These are phyloP conservation scores for Dryadomyces sulphureus DNA, from an alignment of 2,329 filamentous ascomycete species.

Conservation along the genomic window DNA sequence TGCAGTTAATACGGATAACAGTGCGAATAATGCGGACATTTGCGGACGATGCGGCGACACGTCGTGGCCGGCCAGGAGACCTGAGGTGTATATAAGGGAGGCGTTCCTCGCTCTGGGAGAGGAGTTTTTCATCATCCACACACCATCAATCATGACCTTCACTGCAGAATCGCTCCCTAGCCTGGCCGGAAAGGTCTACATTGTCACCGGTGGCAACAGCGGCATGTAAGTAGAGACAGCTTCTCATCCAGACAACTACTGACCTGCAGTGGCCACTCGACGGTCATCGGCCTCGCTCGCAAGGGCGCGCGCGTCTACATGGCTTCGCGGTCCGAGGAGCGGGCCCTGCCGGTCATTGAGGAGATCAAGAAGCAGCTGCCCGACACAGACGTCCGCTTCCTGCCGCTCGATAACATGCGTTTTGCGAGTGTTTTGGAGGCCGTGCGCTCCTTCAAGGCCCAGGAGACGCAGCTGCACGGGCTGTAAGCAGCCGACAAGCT, in stretches of 20 bases:
- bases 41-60: slow-evolving; percentile 5
- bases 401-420: slow-evolving; percentile 20
- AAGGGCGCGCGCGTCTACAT: slow-evolving; percentile 26
- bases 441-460: slow-evolving; percentile 18
- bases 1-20: no score
- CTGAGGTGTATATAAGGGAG: neutral
- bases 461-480: slow-evolving; percentile 16
- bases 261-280: slow-evolving; percentile 17
- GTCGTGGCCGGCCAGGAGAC: no score
- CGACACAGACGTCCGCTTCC: slow-evolving; percentile 17
- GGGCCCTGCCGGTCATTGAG: slow-evolving; percentile 18
- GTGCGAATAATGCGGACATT: neutral
- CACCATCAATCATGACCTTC: slow-evolving; percentile 14
- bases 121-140: neutral
- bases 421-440: slow-evolving; percentile 22
- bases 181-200: slow-evolving; percentile 25
- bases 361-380: slow-evolving; percentile 19
- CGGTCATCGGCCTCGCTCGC: slow-evolving; percentile 20
- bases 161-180: slow-evolving; percentile 25
- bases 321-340: slow-evolving; percentile 20
- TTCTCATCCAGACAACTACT: neutral
- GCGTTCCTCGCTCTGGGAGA: neutral
- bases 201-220: slow-evolving; percentile 29
- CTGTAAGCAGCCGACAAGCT: slow-evolving; percentile 6
- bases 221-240: slow-evolving; percentile 22